A percentile compares a stretch with the other conserved stretches of the same genome.
phyloP scores from a whole-genome alignment of 495 filamentous ascomycete genomes.

The Letharia columbiana region DNA sequence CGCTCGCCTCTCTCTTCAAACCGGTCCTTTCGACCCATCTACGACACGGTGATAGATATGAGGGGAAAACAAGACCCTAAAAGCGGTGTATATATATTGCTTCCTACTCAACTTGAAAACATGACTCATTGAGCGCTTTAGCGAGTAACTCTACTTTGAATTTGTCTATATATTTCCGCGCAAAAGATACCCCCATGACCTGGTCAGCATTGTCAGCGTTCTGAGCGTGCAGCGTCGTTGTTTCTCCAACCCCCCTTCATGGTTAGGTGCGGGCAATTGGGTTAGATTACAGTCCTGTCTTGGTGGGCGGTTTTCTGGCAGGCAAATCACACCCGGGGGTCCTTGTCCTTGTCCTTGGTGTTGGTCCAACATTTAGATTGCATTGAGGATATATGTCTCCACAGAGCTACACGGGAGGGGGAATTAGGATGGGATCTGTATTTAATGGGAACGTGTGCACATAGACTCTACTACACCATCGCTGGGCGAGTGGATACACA shows the following conservation, averaged over 20 bases:
- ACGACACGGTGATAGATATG: slow-evolving; percentile 8
- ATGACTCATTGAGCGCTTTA: slow-evolving; percentile 21
- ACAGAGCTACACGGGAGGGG: not conserved
- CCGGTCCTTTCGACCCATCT: slow-evolving; percentile 19
- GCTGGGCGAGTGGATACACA: not conserved
- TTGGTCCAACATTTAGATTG: not conserved
- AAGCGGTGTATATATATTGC: slow-evolving; percentile 14
- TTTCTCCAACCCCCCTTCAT: slow-evolving; percentile 4
- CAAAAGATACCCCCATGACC: slow-evolving; percentile 19
- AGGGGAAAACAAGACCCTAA: slow-evolving; percentile 5
- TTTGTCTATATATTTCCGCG: slow-evolving; percentile 13
- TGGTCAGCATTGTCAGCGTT: slow-evolving; percentile 20
- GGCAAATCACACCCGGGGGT: not conserved
- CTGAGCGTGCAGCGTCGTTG: slow-evolving; percentile 14
- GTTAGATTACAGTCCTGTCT: not conserved
- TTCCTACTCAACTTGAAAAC: not conserved
- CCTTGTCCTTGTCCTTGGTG: not conserved
- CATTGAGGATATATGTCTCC: slow-evolving; percentile 10
- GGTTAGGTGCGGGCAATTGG: not conserved
- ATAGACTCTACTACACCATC: not conserved
- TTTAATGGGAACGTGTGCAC: not conserved
- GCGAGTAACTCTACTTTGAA: slow-evolving; percentile 21
- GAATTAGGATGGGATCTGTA: slow-evolving; percentile 6
- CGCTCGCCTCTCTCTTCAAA: slow-evolving; percentile 15
- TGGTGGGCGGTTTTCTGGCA: slow-evolving; percentile 9